Conservation (phyloP, 2,329 filamentous ascomycete species). For the Seiridium cupressi region DNA sequence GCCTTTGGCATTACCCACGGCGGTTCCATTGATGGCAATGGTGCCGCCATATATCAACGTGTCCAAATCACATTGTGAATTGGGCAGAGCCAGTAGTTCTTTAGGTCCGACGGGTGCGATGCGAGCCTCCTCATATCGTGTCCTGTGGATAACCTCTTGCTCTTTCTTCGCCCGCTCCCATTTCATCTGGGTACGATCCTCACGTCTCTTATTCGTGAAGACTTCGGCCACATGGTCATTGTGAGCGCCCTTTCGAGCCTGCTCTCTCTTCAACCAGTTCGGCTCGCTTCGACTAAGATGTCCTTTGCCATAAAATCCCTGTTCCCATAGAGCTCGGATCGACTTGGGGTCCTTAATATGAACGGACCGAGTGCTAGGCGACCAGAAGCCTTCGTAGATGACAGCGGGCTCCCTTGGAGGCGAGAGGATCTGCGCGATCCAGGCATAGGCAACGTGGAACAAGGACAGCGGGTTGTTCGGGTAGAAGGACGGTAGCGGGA, state of each 20-base stretch:
- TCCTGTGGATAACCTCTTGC: slow-evolving; percentile 77
- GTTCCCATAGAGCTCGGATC: slow-evolving; percentile 85
- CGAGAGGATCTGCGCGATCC: slow-evolving; percentile 70
- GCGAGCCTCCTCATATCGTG: slow-evolving; percentile 47
- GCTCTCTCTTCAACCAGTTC: slow-evolving; percentile 84
- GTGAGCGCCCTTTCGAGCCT: slow-evolving; percentile 65
- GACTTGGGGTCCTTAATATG: slow-evolving; percentile 77
- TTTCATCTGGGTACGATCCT: slow-evolving; percentile 81
- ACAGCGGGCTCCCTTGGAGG: slow-evolving; percentile 63
- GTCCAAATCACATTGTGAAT: slow-evolving; percentile 44
- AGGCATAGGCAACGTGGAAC: slow-evolving; percentile 74
- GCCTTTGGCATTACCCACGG: not conserved
- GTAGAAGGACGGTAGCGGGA: slow-evolving; percentile 84
- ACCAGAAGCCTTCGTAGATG: slow-evolving; percentile 74
- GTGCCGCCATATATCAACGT: slow-evolving; percentile 10
- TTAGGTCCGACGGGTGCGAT: slow-evolving; percentile 43
- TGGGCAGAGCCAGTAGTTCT: slow-evolving; percentile 54
- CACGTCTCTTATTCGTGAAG: slow-evolving; percentile 70
- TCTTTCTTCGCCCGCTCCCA: slow-evolving; percentile 88
- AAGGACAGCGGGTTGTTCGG: slow-evolving; percentile 91
- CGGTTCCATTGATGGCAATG: not conserved
- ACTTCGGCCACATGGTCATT: slow-evolving; percentile 76
- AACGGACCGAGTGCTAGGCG: slow-evolving; percentile 76
- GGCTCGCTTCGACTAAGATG: slow-evolving; percentile 91
- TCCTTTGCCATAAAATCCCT: slow-evolving; percentile 96